Evolutionary conservation across 2,329 filamentous ascomycete species (phyloP).

Genomic region (Stachybotrys echinatus): DNA sequence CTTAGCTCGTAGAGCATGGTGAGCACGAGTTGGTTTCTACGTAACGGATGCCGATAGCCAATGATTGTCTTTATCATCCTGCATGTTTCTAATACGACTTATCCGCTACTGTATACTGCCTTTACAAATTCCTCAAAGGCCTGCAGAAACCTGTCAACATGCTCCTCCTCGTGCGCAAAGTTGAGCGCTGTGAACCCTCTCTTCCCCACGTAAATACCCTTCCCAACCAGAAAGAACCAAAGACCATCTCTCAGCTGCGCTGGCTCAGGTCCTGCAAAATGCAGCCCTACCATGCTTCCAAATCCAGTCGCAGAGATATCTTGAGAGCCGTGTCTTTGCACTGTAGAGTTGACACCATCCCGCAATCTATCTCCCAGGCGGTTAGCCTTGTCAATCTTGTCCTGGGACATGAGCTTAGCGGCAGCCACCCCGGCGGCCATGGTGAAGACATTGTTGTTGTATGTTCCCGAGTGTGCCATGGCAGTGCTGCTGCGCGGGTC

Average conservation of each 20-base stretch:
- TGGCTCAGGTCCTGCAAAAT: not conserved
- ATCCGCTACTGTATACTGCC: not conserved
- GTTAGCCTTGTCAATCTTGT: not conserved
- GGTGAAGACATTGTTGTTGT: conserved; percentile 60
- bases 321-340: too few relatives aligned
- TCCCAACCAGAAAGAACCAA: conserved; percentile 14
- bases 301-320: not conserved
- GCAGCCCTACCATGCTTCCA: not conserved
- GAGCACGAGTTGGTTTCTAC: too few relatives aligned
- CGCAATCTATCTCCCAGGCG: not conserved
- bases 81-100: too few relatives aligned
- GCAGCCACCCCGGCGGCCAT: conserved; percentile 45
- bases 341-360: not conserved
- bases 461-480: conserved; percentile 56
- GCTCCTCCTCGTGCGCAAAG: conserved; percentile 19
- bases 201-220: conserved; percentile 24
- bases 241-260: not conserved
- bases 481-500: conserved; percentile 37
- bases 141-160: conserved; percentile 23
- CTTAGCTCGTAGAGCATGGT: too few relatives aligned
- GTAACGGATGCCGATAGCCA: too few relatives aligned
- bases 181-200: conserved; percentile 24
- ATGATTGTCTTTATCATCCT: too few relatives aligned
- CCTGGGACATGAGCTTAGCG: not conserved
- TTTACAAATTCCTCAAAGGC: conserved; percentile 16